Conservation (phyloP, 148 eudicot genomes). For the Rheum nobile region DNA sequence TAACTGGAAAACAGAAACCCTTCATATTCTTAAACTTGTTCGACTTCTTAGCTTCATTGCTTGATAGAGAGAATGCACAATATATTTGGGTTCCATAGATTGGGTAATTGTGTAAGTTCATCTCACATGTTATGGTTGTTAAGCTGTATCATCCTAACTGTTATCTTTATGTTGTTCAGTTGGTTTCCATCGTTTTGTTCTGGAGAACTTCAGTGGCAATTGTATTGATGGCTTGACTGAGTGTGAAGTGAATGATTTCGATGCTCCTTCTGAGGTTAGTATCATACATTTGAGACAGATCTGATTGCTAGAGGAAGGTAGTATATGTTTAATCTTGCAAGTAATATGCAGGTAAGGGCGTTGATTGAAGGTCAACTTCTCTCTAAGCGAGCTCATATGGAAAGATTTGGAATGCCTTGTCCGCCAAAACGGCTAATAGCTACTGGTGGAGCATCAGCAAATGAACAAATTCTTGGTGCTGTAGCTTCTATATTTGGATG, state of each 20-base stretch:
- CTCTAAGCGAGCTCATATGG: slow-evolving; percentile 77
- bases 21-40: not conserved
- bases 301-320: not conserved
- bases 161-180: slow-evolving; percentile 24
- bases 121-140: too few relatives aligned
- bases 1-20: not conserved
- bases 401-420: slow-evolving; percentile 87
- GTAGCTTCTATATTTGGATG: slow-evolving; percentile 84
- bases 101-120: too few relatives aligned
- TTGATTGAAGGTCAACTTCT: slow-evolving; percentile 77
- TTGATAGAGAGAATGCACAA: not conserved
- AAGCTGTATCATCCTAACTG: not conserved
- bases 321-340: not conserved
- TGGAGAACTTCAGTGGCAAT: slow-evolving; percentile 52
- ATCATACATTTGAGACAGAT: not conserved
- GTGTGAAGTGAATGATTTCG: slow-evolving; percentile 63
- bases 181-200: slow-evolving; percentile 67
- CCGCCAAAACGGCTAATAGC: slow-evolving; percentile 88
- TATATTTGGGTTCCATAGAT: not conserved
- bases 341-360: slow-evolving; percentile 55
- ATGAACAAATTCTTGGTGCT: slow-evolving; percentile 45
- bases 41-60: not conserved
- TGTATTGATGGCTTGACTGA: slow-evolving; percentile 49
- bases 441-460: slow-evolving; percentile 94
- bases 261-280: slow-evolving; percentile 68